A percentile compares a stretch with the other conserved stretches of the same genome.
phyloP scores from a whole-genome alignment of 805 yeast genomes.

The Nakazawaea sp. region DNA sequence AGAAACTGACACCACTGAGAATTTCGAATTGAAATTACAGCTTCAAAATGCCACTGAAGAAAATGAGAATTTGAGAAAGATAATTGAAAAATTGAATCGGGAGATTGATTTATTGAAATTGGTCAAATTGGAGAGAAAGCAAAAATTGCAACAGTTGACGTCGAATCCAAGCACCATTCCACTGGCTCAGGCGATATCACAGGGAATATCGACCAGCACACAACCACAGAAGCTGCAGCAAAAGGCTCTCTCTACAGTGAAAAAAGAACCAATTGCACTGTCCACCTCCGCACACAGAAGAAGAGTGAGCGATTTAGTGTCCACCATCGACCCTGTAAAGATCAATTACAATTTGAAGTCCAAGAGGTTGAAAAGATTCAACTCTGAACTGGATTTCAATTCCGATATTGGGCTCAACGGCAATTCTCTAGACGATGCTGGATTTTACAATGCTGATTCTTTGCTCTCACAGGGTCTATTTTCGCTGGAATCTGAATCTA shows the following conservation, averaged over 20 bases:
- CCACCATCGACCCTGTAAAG: slow-evolving; percentile 22
- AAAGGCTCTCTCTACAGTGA: neutral
- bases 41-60: slow-evolving; percentile 35
- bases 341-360: slow-evolving; percentile 23
- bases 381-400: slow-evolving; percentile 6
- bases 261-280: neutral
- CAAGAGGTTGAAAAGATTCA: slow-evolving; percentile 19
- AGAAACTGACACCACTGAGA: slow-evolving; percentile 18
- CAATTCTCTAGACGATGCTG: slow-evolving; percentile 9
- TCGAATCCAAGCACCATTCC: slow-evolving; percentile 15
- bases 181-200: neutral
- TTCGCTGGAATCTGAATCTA: neutral
- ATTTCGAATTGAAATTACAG: slow-evolving; percentile 27
- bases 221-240: neutral
- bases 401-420: slow-evolving; percentile 4
- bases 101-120: slow-evolving; percentile 29
- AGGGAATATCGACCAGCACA: neutral
- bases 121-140: slow-evolving; percentile 15
- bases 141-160: slow-evolving; percentile 27
- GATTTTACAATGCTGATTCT: slow-evolving; percentile 9
- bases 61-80: slow-evolving; percentile 35
- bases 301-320: slow-evolving; percentile 3
- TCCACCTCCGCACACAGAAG: neutral
- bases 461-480: slow-evolving; percentile 7
- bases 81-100: slow-evolving; percentile 29